Conservation (phyloP, 345 rosid species). For the Geranium brycei region DNA sequence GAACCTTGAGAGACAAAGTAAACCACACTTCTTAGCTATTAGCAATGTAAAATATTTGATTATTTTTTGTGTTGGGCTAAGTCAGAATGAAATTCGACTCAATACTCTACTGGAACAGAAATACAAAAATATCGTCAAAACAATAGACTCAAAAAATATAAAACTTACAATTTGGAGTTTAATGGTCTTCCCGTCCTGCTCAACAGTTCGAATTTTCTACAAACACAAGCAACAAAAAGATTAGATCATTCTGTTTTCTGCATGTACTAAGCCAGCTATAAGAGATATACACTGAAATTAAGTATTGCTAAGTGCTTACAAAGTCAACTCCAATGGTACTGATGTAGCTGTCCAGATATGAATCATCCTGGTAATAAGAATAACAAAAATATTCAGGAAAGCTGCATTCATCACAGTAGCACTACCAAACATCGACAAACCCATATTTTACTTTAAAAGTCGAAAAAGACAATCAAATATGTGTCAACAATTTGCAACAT, state of each 20-base stretch:
- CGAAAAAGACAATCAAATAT: too few relatives aligned
- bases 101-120: not conserved
- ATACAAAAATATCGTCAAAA: not conserved
- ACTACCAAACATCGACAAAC: not conserved
- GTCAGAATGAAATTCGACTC: not conserved
- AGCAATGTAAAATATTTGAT: too few relatives aligned
- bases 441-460: not conserved
- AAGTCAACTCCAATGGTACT: constrained; percentile 76
- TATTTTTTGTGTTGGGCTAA: too few relatives aligned
- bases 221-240: constrained; percentile 1
- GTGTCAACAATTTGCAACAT: too few relatives aligned
- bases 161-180: constrained; percentile 59
- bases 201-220: constrained; percentile 90
- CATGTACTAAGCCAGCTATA: not conserved
- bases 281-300: not conserved
- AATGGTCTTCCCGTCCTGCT: constrained; percentile 78
- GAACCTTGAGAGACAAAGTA: too few relatives aligned
- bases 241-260: not conserved
- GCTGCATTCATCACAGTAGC: not conserved
- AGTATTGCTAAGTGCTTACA: constrained; percentile 33
- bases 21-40: too few relatives aligned
- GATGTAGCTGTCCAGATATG: constrained; percentile 59
- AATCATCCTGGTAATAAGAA: constrained; percentile 39
- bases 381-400: not conserved
- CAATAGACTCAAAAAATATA: not conserved